Evolutionary conservation across 73 alveolate genomes (phyloP).

Genomic region (Blepharisma japonicum): DNA sequence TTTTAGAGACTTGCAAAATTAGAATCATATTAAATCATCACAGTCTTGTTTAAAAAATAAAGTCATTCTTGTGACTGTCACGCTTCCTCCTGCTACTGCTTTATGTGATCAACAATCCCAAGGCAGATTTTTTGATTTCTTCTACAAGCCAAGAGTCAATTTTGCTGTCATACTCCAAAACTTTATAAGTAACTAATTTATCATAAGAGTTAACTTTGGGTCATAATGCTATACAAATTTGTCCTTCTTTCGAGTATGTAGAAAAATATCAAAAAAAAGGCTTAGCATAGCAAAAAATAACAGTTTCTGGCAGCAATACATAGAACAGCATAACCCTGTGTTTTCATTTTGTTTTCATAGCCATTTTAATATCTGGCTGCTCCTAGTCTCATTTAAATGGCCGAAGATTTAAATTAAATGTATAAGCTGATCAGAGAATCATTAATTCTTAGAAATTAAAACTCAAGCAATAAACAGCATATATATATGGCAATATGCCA

Average conservation of each 20-base stretch:
- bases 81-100: conserved; percentile 79
- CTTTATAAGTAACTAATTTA: conserved; percentile 73
- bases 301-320: conserved; percentile 69
- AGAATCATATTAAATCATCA: conserved; percentile 67
- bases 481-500: too few species aligned
- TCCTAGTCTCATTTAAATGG: conserved; percentile 42
- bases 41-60: conserved; percentile 74
- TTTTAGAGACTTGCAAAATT: conserved; percentile 67
- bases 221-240: conserved; percentile 54
- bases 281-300: conserved; percentile 69
- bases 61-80: conserved; percentile 74
- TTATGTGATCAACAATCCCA: conserved; percentile 67
- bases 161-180: conserved; percentile 68
- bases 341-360: conserved; percentile 56
- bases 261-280: conserved; percentile 89
- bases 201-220: conserved; percentile 63
- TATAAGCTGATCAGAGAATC: too few species aligned
- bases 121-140: conserved; percentile 72
- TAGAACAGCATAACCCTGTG: conserved; percentile 48
- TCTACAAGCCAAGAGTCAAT: conserved; percentile 65
- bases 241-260: conserved; percentile 70
- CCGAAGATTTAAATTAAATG: too few species aligned
- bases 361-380: conserved; percentile 55
- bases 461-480: too few species aligned
- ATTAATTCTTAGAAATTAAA: too few species aligned